Evolutionary conservation across 2,329 filamentous ascomycete species (phyloP).

Genomic region (Tolypocladium amazonense): DNA sequence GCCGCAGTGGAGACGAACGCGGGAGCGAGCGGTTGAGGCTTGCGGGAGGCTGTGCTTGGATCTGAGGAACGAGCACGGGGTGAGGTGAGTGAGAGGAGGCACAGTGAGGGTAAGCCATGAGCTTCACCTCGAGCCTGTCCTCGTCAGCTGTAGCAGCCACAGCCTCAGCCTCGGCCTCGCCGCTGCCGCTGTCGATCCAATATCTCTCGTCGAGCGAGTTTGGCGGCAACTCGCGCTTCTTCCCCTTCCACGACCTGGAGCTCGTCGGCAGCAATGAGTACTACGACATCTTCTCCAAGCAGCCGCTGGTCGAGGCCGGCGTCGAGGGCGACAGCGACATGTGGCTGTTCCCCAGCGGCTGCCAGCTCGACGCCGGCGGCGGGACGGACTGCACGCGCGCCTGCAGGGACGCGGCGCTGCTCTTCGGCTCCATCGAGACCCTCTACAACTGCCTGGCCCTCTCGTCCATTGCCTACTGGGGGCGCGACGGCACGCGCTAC

Average conservation of each 20-base stretch:
- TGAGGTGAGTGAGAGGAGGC: too few species aligned
- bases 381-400: slow-evolving; percentile 19
- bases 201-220: slow-evolving; percentile 15
- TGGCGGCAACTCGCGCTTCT: slow-evolving; percentile 23
- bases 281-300: slow-evolving; percentile 17
- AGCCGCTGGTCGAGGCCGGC: slow-evolving; percentile 19
- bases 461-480: slow-evolving; percentile 23
- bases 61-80: not conserved
- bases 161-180: not conserved
- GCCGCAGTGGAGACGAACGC: not conserved
- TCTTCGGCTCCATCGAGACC: slow-evolving; percentile 25
- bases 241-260: slow-evolving; percentile 24
- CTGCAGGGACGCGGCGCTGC: slow-evolving; percentile 16
- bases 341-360: slow-evolving; percentile 21
- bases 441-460: slow-evolving; percentile 28
- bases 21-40: not conserved
- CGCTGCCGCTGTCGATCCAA: slow-evolving; percentile 11
- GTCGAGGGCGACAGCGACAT: slow-evolving; percentile 21
- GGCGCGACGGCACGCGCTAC: slow-evolving; percentile 15
- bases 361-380: slow-evolving; percentile 12
- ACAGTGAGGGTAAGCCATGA: not conserved
- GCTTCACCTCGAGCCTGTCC: not conserved
- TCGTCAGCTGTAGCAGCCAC: not conserved
- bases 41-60: not conserved
- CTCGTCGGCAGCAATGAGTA: slow-evolving; percentile 13